phyloP scores from a whole-genome alignment of 1,284 basidiomycete genomes.

The Athelia sp. region DNA sequence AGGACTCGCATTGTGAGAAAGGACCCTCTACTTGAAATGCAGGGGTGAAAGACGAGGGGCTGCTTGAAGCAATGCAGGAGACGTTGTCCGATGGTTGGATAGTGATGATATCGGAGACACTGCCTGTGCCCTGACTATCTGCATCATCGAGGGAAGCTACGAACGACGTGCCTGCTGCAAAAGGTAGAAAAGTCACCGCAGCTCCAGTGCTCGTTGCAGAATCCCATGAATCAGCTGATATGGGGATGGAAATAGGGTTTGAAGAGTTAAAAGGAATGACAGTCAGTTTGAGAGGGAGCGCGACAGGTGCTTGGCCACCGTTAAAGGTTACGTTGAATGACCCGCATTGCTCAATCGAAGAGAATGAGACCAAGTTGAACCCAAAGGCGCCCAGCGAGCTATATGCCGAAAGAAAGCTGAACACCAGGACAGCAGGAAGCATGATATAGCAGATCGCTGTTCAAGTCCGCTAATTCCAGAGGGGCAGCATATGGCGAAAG shows the following conservation, averaged over 20 bases:
- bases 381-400: conserved; percentile 45
- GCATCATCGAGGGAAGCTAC: conserved; percentile 51
- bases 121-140: conserved; percentile 30
- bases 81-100: conserved; percentile 36
- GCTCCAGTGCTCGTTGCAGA: conserved; percentile 31
- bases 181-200: conserved; percentile 46
- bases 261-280: conserved; percentile 49
- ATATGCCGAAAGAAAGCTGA: conserved; percentile 31
- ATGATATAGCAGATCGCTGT: conserved; percentile 16
- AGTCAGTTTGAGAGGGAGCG: conserved; percentile 40
- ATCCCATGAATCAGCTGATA: conserved; percentile 34
- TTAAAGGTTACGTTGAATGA: conserved; percentile 42
- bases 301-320: conserved; percentile 22
- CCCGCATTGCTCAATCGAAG: conserved; percentile 50
- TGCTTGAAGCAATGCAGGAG: conserved; percentile 34
- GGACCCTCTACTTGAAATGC: conserved; percentile 21
- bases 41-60: conserved; percentile 3
- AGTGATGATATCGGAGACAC: conserved; percentile 44
- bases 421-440: conserved; percentile 30
- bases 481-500: conserved; percentile 1
- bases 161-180: conserved; percentile 43
- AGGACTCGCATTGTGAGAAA: conserved; percentile 46
- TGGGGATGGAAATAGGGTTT: conserved; percentile 39
- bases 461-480: not conserved
- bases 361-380: conserved; percentile 40